Evolutionary conservation across 768 basidiomycete genomes (phyloP).

Genomic region (Erythrobasidium yunnanense): DNA sequence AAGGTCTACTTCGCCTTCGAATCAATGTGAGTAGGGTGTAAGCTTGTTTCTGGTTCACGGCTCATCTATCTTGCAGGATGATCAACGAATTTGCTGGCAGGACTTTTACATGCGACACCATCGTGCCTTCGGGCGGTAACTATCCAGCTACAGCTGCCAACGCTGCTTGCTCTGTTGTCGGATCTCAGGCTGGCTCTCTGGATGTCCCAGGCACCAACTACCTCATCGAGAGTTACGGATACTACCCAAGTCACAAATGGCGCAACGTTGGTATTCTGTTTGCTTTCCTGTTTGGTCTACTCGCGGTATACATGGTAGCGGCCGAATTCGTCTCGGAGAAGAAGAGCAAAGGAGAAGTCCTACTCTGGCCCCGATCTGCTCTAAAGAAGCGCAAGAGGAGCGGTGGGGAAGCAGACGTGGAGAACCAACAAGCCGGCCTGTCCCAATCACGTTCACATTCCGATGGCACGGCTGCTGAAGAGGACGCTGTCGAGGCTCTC

Average conservation of each 20-base stretch:
- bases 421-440: background rate
- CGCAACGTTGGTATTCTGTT: constrained; percentile 41
- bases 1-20: no score
- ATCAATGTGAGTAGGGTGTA: no score
- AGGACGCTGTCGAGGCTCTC: constrained; percentile 4
- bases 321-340: constrained; percentile 41
- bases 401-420: constrained; percentile 35
- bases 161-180: background rate
- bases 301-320: constrained; percentile 39
- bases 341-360: constrained; percentile 42
- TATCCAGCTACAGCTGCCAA: background rate
- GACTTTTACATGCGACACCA: no score
- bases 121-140: constrained; percentile 34
- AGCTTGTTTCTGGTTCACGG: no score
- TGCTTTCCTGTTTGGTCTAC: constrained; percentile 38
- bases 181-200: background rate
- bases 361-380: constrained; percentile 41
- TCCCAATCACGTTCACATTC: constrained; percentile 34
- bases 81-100: no score
- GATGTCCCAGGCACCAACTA: constrained; percentile 31
- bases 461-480: constrained; percentile 33
- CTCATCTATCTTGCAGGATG: no score
- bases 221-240: constrained; percentile 33
- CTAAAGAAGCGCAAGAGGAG: constrained; percentile 31
- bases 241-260: constrained; percentile 39